Base-by-base conservation (phyloP, 2,329 filamentous ascomycete genomes). In the Didymella pinodella region DNA sequence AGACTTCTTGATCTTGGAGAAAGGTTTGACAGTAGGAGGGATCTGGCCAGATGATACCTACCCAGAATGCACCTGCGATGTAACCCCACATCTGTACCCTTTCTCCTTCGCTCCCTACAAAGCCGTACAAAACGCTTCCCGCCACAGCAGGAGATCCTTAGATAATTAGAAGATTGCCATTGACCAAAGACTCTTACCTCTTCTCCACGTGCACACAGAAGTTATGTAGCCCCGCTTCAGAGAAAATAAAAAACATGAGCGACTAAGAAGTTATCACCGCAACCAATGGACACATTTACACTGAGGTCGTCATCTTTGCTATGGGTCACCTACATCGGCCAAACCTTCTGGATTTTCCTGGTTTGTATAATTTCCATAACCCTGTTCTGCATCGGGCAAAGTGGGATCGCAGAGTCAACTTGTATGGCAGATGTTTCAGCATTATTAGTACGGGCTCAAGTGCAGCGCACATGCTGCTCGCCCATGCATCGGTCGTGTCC, bases 61-160 rank as follows among this genome's bases (percentile, higher is more conserved):
- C 55, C 74, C 74, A 14, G 77, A 77, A 7, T 76, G 78, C 65
- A 67, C 75, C 36, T 78, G 55, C n/a, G 45, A 59, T 46, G 45
- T 54, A 7, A 45, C 50, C 1, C 45, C 49, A 11, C 56, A 59
- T 41, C 26, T 54, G 7, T 50, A 59, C 45, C 80, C 83, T 55
- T 83, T 81, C 59, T 78, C 77, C 8, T 84, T 81, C 54, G 78
- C 79, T 59, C 78, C 77, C n/a, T 55, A 55, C 28, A 51, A 40
- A 34, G 47, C 16, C 40, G 20, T 25, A 16, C 25, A 10, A 22
- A 57, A 12, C 47, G 40, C 22, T 57, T 32, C 20, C 54, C 22
- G 20, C 25, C 47, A 18, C 47, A 57, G 26, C 16, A 46, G 22
- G 45, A 41, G 18, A 48, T 44, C n/a, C 14, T 48, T 2, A 11